Evolutionary conservation across 139 green algal genomes (phyloP), one percentile per base, ranked within the genome.

Genomic region (Zygnema cylindricum): DNA sequence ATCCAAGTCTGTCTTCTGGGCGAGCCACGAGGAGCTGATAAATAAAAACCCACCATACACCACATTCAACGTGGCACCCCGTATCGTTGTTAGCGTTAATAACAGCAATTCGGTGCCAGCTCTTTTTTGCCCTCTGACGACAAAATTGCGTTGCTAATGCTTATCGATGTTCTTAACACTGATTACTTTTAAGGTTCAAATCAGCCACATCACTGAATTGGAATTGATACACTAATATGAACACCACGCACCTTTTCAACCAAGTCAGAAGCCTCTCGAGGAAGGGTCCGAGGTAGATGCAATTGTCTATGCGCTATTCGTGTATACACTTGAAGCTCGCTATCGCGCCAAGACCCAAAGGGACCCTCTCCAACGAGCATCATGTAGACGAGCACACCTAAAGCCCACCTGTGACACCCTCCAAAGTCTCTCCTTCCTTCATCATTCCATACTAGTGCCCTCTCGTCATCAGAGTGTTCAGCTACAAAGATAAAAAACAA

Each of bases 361-460:
- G 86, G 81, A 7, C 32, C 42, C n/a, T 88, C 43, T 36, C 81
- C 86, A 2, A 69, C 33, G 33, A 91, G 86, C 71, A 91, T 16
- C 16, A 38, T 77, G 71, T 85, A 91, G 55, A 91, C 89, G n/a
- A 91, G 63, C 86, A 91, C 86, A 22, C 86, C 86, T 22, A 91
- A 43, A 1, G 86, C 85, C 83, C 82, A 91, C 84, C 84, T 89
- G 82, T 0, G 25, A 73, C 57, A 73, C 30, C 57, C 25, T 73
- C 57, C 57, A 25, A 73, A 73, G 25, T 73, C 30, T 30, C 57
- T 73, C 30, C 57, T 30, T 73, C 30, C 57, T 73, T 30, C 57
- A 73, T 73, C 57, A 73, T 25, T 25, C 57, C n/a, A n/a, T n/a
- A n/a, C n/a, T n/a, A n/a, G n/a, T n/a, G n/a, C n/a, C n/a, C n/a